A percentile compares a stretch with the other conserved stretches of the same genome.
Conservation (phyloP, 1,284 basidiomycete species). For the Trichosporon coremiiforme region DNA sequence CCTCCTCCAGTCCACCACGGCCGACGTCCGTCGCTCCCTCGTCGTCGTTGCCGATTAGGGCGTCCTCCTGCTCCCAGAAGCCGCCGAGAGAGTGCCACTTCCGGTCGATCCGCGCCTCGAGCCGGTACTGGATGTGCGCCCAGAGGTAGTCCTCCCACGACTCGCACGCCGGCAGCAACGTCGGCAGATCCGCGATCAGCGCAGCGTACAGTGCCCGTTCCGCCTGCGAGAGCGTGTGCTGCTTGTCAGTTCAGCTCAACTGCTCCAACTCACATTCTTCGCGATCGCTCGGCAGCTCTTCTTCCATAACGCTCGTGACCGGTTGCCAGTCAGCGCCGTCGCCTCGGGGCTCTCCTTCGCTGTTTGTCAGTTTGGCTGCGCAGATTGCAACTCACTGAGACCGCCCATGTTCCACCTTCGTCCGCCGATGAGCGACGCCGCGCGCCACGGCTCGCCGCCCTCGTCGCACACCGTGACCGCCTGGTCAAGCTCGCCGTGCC, state of each 20-base stretch:
- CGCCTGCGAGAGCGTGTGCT: slow-evolving; percentile 69
- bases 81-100: slow-evolving; percentile 52
- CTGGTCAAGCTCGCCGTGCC: slow-evolving; percentile 71
- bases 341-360: slow-evolving; percentile 56
- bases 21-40: slow-evolving; percentile 41
- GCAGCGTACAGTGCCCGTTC: slow-evolving; percentile 87
- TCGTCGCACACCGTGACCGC: slow-evolving; percentile 80
- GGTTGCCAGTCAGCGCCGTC: slow-evolving; percentile 63
- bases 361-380: slow-evolving; percentile 20
- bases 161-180: slow-evolving; percentile 74
- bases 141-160: slow-evolving; percentile 96
- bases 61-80: slow-evolving; percentile 54
- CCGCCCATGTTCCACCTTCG: slow-evolving; percentile 51
- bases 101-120: slow-evolving; percentile 64
- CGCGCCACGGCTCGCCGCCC: slow-evolving; percentile 85
- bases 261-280: slow-evolving; percentile 63
- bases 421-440: slow-evolving; percentile 56
- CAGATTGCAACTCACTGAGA: slow-evolving; percentile 38
- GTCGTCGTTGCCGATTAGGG: slow-evolving; percentile 38
- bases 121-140: slow-evolving; percentile 82
- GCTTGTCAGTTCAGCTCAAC: slow-evolving; percentile 19
- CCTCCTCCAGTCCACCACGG: slow-evolving; percentile 48
- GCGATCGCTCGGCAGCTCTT: slow-evolving; percentile 76
- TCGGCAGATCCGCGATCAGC: slow-evolving; percentile 76
- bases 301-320: slow-evolving; percentile 78